Base-by-base conservation (phyloP, 129 eudicot genomes). In the Flaveria linearis region DNA sequence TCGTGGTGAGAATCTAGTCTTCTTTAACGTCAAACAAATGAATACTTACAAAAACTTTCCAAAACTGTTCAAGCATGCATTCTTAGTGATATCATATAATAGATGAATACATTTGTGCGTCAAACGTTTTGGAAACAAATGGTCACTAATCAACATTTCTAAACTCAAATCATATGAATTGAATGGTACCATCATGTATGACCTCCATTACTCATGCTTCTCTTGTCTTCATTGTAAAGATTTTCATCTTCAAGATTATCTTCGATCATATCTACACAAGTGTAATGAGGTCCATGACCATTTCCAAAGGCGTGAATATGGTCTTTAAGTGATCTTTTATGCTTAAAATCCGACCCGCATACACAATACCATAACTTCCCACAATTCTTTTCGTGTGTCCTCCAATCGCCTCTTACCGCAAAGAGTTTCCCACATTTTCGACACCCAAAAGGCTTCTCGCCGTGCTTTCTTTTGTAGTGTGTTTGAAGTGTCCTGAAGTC, bases 311-410 rank as follows among this genome's bases (percentile, higher is more conserved):
- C 91, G 30, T 83, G 77, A 42, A 92, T 84, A 77, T 92, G 98
- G 71, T 92, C 98, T 74, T 92, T 92, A 14, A 92, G 88, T 2
- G 97, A 92, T 68, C 97, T 87, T 75, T 92, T 92, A 77, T 92
- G 97, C 86, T 92, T 92, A 57, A 92, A 92, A 82, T 92, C 98
- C 3, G 98, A 92, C 33, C 98, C 98, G 66, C 98, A 92, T 33
- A 84, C 75, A 63, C 98, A 92, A 77, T 87, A 90, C 98, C 98
- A 92, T 7, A 87, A 82, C 81, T 92, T 92, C 33, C 96, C 96
- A 57, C 96, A 90, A 57, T 90, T 90, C 83, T 89, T 89, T 87
- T 89, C 97, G 45, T 89, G 98, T 2, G 97, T 92, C 84, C 97
- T 82, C 98, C 98, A 92, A 62, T 92, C 98, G 7, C 98, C 98